These are phyloP conservation scores for Pyricularia pennisetigena DNA, from an alignment of 2,329 filamentous ascomycete species.

Conservation along the genomic window DNA sequence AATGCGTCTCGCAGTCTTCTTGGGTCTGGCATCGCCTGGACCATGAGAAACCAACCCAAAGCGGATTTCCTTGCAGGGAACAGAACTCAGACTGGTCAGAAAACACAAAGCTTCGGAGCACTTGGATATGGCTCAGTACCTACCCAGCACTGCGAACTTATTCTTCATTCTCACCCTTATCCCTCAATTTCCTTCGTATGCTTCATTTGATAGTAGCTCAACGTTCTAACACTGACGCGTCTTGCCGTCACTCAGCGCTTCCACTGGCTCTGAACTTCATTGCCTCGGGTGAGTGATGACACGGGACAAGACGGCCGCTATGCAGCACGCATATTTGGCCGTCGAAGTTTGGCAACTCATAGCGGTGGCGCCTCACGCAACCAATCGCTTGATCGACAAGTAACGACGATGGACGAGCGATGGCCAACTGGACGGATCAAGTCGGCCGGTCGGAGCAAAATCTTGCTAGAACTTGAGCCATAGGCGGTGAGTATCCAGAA, in stretches of 20 bases:
- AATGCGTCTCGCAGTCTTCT: conserved; percentile 38
- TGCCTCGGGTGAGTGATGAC: conserved; percentile 69
- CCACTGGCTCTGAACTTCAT: conserved; percentile 84
- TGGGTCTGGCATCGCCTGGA: conserved; percentile 51
- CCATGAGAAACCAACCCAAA: conserved; percentile 53
- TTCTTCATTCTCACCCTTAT: neutral
- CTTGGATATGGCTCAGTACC: neutral
- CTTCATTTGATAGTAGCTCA: neutral
- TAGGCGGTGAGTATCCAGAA: conserved; percentile 5
- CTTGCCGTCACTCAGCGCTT: conserved; percentile 42
- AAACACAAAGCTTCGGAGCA: conserved; percentile 1
- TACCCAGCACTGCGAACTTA: neutral
- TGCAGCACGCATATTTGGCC: neutral
- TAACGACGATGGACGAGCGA: neutral
- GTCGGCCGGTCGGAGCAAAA: neutral
- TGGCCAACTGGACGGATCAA: neutral
- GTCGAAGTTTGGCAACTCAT: neutral
- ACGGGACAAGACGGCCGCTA: neutral
- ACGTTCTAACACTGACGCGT: too few relatives aligned
- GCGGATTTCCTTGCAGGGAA: conserved; percentile 66
- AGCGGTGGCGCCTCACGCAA: neutral
- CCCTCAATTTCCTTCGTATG: neutral
- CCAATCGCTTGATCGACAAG: neutral
- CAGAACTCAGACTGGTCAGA: conserved; percentile 74
- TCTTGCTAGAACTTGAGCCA: neutral